Conservation (phyloP, 2,329 filamentous ascomycete species). For the Apiospora pterosperma region DNA sequence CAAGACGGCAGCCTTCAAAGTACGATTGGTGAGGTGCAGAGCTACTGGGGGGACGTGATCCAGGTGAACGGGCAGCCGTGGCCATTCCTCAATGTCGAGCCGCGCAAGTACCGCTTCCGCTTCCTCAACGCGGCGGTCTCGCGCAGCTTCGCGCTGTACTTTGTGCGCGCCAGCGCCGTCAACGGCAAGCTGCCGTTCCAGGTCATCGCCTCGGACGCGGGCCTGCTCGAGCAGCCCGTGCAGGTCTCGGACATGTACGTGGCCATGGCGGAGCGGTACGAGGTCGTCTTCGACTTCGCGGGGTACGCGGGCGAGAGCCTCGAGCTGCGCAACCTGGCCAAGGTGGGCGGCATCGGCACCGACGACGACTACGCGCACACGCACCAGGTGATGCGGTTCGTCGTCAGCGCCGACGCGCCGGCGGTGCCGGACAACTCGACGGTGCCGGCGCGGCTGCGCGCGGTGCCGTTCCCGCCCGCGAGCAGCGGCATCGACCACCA, state of each 20-base stretch:
- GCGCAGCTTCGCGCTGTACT: conserved; percentile 45
- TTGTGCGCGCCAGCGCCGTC: conserved; percentile 31
- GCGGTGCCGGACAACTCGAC: conserved; percentile 32
- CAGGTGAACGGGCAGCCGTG: conserved; percentile 58
- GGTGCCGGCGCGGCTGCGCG: conserved; percentile 30
- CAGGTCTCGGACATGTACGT: conserved; percentile 38
- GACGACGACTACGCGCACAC: conserved; percentile 49
- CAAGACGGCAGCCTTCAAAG: conserved; percentile 45
- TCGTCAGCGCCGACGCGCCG: conserved; percentile 34
- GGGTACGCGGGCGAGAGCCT: conserved; percentile 45
- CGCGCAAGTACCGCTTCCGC: conserved; percentile 57
- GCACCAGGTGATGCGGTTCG: conserved; percentile 49
- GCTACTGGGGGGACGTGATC: conserved; percentile 55
- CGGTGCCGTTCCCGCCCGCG: conserved; percentile 35
- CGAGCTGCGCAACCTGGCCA: conserved; percentile 28
- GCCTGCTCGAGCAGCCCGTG: conserved; percentile 45
- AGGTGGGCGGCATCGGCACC: conserved; percentile 33
- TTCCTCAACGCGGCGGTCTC: conserved; percentile 48
- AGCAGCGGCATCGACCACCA: conserved; percentile 35
- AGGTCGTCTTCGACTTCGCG: conserved; percentile 55
- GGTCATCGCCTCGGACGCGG: conserved; percentile 52
- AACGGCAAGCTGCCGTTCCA: conserved; percentile 39
- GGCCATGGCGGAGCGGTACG: conserved; percentile 55
- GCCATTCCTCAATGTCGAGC: conserved; percentile 56
- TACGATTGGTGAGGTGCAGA: conserved; percentile 39